Evolutionary conservation across 805 yeast species (phyloP).

Genomic region (Clavispora carvajalis): DNA sequence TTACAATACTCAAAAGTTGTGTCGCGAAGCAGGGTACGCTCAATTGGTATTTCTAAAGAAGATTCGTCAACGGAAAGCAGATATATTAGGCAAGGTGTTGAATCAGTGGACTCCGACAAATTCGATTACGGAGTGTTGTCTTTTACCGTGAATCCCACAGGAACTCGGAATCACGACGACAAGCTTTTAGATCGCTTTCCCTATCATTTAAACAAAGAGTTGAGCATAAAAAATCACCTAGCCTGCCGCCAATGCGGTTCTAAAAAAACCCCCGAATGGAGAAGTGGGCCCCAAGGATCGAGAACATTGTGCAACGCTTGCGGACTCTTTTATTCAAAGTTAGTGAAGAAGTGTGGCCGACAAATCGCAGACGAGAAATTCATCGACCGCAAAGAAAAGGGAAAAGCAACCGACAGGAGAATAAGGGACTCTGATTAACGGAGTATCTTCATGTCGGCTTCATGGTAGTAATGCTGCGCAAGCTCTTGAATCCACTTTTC

Average conservation of each 20-base stretch:
- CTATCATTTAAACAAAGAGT: conserved; percentile 4
- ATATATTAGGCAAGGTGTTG: too few relatives aligned
- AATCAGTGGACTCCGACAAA: not conserved
- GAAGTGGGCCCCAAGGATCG: conserved; percentile 16
- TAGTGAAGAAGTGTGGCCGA: conserved; percentile 8
- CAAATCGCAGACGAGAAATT: conserved; percentile 2
- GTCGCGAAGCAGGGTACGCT: too few relatives aligned
- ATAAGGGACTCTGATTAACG: not conserved
- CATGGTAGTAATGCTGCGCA: conserved; percentile 57
- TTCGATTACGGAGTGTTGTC: not conserved
- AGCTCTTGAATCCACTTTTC: conserved; percentile 69
- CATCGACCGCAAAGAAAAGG: conserved; percentile 1
- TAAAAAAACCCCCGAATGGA: conserved; percentile 18
- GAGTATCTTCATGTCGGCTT: conserved; percentile 19
- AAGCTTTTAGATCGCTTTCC: not conserved
- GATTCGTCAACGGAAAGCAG: not conserved
- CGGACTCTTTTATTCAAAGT: conserved; percentile 16
- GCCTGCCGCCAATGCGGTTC: conserved; percentile 16
- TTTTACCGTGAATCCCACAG: conserved; percentile 5
- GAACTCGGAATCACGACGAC: conserved; percentile 1
- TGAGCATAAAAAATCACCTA: conserved; percentile 1
- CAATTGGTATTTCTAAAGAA: too few relatives aligned
- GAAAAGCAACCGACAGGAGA: not conserved
- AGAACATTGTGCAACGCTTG: conserved; percentile 18
- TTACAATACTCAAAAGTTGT: too few relatives aligned